Percentiles rank a stretch among this genome's conserved stretches.
phyloP scores from a whole-genome alignment of 176 grass and related monocot species.

The Thinopyrum elongatum region DNA sequence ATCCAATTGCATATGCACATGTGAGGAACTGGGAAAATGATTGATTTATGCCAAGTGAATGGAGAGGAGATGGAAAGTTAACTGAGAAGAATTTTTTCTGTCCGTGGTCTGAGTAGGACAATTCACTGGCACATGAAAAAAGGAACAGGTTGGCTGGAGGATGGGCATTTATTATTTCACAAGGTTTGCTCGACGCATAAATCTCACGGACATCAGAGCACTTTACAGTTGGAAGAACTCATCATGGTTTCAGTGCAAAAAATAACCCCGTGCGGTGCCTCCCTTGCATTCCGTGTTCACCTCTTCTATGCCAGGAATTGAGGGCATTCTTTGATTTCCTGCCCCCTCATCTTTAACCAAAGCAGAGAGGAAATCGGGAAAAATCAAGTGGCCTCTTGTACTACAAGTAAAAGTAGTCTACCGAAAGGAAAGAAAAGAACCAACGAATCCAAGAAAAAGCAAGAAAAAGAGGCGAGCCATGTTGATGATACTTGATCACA shows the following conservation, averaged over 20 bases:
- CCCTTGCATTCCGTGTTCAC: background rate
- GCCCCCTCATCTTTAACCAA: constrained; percentile 21
- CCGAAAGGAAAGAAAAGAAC: background rate
- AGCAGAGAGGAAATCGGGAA: background rate
- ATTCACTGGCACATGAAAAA: no score
- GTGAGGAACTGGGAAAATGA: no score
- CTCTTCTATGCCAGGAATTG: background rate
- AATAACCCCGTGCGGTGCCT: background rate
- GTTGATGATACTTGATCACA: constrained; percentile 23
- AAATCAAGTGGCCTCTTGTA: background rate
- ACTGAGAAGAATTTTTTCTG: no score
- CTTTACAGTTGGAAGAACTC: background rate
- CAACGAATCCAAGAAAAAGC: constrained; percentile 7
- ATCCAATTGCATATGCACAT: no score
- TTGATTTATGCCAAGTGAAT: no score
- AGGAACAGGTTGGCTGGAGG: background rate
- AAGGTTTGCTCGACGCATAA: background rate
- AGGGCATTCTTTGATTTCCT: background rate
- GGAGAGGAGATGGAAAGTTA: no score
- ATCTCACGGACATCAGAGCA: background rate
- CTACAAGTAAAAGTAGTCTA: no score
- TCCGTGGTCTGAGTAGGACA: no score
- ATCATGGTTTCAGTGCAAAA: background rate
- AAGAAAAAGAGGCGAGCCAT: background rate
- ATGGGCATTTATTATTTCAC: constrained; percentile 8